phyloP scores from a whole-genome alignment of 106 monocot genomes.

The Dendrobium huoshanense region DNA sequence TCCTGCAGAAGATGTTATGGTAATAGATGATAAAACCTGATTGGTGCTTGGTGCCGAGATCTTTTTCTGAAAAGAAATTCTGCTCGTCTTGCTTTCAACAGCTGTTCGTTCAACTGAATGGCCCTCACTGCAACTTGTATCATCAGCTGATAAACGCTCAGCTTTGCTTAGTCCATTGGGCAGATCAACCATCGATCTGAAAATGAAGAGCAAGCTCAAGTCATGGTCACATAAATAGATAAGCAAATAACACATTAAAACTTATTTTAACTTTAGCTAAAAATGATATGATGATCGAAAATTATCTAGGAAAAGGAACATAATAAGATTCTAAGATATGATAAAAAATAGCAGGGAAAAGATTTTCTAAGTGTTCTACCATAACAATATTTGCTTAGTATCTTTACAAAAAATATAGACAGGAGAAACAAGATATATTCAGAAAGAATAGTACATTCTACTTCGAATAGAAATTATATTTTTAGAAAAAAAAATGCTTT shows the following conservation, averaged over 20 bases:
- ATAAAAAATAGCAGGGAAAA: not conserved
- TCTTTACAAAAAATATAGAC: not conserved
- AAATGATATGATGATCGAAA: not conserved
- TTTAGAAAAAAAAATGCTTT: too few relatives aligned
- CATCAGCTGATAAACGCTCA: constrained; percentile 3
- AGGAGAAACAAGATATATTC: not conserved
- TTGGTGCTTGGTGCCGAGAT: not conserved
- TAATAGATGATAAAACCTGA: not conserved
- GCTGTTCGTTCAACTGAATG: constrained; percentile 2
- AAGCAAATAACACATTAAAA: not conserved
- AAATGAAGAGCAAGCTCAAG: not conserved
- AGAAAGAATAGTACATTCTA: not conserved
- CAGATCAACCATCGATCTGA: not conserved
- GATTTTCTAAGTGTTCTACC: not conserved
- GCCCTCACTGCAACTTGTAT: not conserved
- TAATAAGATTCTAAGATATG: not conserved
- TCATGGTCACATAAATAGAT: not conserved
- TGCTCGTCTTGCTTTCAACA: not conserved
- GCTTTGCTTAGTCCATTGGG: constrained; percentile 5
- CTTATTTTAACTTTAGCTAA: not conserved
- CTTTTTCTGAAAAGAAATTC: not conserved
- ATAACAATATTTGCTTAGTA: not conserved
- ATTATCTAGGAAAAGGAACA: not conserved
- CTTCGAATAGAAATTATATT: not conserved
- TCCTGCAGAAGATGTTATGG: constrained; percentile 7